Conservation (phyloP, 345 rosid species). For the Arabidopsis arenosa region DNA sequence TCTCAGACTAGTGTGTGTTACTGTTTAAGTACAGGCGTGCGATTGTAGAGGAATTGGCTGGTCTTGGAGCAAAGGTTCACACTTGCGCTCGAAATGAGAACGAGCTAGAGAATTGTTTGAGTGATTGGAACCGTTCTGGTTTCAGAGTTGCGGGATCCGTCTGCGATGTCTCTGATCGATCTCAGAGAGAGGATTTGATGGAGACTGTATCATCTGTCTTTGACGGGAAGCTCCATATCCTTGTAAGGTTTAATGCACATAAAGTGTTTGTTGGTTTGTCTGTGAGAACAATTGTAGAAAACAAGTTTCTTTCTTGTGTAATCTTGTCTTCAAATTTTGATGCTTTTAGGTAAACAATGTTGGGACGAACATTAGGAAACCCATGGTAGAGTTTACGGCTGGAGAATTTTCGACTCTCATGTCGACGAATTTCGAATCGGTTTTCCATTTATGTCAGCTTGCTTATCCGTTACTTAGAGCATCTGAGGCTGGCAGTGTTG, state of each 20-base stretch:
- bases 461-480: slow-evolving; percentile 68
- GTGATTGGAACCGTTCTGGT: slow-evolving; percentile 56
- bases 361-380: slow-evolving; percentile 76
- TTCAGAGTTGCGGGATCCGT: slow-evolving; percentile 60
- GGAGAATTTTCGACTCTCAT: slow-evolving; percentile 67
- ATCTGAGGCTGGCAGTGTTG: slow-evolving; percentile 65
- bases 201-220: slow-evolving; percentile 50
- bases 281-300: slow-evolving; percentile 21
- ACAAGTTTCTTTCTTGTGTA: not conserved
- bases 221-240: slow-evolving; percentile 63
- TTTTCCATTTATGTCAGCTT: slow-evolving; percentile 75
- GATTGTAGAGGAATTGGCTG: slow-evolving; percentile 70
- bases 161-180: slow-evolving; percentile 61
- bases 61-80: slow-evolving; percentile 74
- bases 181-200: slow-evolving; percentile 57
- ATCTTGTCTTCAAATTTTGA: not conserved
- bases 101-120: slow-evolving; percentile 55
- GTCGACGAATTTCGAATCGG: slow-evolving; percentile 75
- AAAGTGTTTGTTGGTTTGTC: slow-evolving; percentile 49
- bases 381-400: slow-evolving; percentile 60
- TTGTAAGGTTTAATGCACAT: slow-evolving; percentile 49
- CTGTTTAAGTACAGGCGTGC: slow-evolving; percentile 55
- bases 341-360: slow-evolving; percentile 67
- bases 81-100: slow-evolving; percentile 66
- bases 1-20: slow-evolving; percentile 33